Evolutionary conservation across 176 grass and related monocot genomes (phyloP), one percentile per base, ranked within the genome.

Genomic region (Oryza brachyantha): DNA sequence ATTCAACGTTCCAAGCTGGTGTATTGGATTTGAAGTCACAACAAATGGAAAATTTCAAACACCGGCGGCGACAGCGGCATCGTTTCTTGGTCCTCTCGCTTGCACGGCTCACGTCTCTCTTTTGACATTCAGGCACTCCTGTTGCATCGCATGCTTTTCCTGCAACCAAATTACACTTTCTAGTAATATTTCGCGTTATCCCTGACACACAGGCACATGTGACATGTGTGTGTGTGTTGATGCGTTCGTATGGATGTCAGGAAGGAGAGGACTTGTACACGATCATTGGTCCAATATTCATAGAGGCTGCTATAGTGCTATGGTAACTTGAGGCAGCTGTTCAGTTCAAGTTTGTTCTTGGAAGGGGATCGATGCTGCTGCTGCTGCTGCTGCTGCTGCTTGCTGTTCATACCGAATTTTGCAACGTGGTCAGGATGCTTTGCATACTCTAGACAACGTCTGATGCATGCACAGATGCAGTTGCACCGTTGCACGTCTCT

Each of bases 1-100:
- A 50, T 89, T 85, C 78, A 81, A 81, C 58, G 72, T 32, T 85
- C 77, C 72, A 77, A 40, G 65, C 25, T 26, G 64, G n/a, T 64
- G 46, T 22, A n/a, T 81, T 46, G 55, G 38, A 76, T 71, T 58
- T 66, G 76, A 66, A 77, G 65, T 81, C 81, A 72, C 71, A 65
- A 81, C 70, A 72, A 74, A 31, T 0, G 42, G 2, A 38, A 10
- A 10, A 43, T 37, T 76, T 74, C 36, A 81, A 40, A 64, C 46
- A 42, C 52, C 39, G 37, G 59, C 57, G 29, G 55, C 27, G 19
- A 41, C 5, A 29, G 34, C 14, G 16, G 34, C 14, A 2, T 14
- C 40, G 13, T 82, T 52, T 57, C 60, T 80, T 57, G 55, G 64
- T 64, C 57, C 5, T 41, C 81, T 76, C 27, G 16, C 10, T 83